These are phyloP conservation scores for Trifolium dubium DNA, from an alignment of 306 rosid species.

Conservation along the genomic window DNA sequence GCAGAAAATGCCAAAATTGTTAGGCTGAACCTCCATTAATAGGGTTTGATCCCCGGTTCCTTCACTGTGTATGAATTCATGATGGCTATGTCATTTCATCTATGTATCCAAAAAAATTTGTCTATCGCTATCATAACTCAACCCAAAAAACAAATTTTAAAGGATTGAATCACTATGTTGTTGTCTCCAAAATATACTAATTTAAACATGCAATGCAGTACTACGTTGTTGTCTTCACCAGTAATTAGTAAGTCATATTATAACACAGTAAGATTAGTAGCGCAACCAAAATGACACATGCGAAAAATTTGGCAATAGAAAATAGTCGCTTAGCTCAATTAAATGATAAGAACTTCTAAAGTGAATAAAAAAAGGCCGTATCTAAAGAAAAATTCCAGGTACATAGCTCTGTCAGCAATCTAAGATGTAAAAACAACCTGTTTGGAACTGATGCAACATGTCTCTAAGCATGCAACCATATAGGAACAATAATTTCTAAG, in stretches of 20 bases:
- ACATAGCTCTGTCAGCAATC: constrained; percentile 56
- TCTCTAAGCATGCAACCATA: constrained; percentile 59
- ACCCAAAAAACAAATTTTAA: not conserved
- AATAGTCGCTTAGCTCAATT: constrained; percentile 17
- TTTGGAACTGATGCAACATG: constrained; percentile 52
- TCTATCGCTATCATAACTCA: not conserved
- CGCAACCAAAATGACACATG: not conserved
- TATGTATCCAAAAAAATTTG: too few relatives aligned
- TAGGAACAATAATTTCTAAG: constrained; percentile 61
- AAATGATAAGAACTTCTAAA: constrained; percentile 40
- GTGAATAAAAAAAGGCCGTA: constrained; percentile 45
- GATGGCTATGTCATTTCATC: too few relatives aligned
- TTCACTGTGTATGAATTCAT: too few relatives aligned
- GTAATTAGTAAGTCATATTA: not conserved
- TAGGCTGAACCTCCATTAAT: too few relatives aligned
- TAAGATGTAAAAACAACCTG: constrained; percentile 52
- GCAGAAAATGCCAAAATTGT: too few relatives aligned
- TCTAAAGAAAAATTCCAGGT: constrained; percentile 54
- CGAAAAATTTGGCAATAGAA: not conserved
- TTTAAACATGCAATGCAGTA: not conserved
- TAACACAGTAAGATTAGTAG: not conserved
- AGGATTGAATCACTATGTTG: not conserved
- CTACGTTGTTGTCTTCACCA: not conserved
- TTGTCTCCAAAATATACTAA: not conserved
- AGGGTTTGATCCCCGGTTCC: too few relatives aligned